A percentile compares a stretch with the other conserved stretches of the same genome.
phyloP scores from a whole-genome alignment of 2,329 filamentous ascomycete genomes.

The Colletotrichum destructivum region DNA sequence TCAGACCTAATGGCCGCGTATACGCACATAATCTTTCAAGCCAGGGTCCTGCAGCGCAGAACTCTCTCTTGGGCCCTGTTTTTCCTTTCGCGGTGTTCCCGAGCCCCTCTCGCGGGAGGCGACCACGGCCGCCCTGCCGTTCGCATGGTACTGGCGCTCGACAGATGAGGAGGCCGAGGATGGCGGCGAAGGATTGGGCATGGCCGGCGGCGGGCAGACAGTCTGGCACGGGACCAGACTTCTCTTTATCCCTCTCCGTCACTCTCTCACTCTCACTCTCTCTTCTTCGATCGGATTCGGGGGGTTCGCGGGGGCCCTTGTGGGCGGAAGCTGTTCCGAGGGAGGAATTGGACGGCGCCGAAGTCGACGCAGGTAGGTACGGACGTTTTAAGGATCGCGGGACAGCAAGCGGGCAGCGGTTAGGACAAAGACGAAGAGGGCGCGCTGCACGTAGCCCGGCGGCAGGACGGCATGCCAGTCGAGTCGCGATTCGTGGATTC shows the following conservation, averaged over 20 bases:
- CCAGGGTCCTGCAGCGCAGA: slow-evolving; percentile 81
- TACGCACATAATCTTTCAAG: slow-evolving; percentile 83
- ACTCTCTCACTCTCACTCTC: too few species aligned
- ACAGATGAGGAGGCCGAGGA: slow-evolving; percentile 46
- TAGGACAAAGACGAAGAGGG: slow-evolving; percentile 26
- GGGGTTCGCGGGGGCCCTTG: slow-evolving; percentile 11
- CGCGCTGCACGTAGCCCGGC: slow-evolving; percentile 37
- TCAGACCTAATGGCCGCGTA: not conserved
- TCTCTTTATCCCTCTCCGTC: not conserved
- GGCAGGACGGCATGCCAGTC: slow-evolving; percentile 41
- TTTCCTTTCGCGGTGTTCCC: slow-evolving; percentile 75
- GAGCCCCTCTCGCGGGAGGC: slow-evolving; percentile 63
- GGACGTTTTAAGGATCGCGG: not conserved
- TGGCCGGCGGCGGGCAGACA: slow-evolving; percentile 46
- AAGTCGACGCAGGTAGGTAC: not conserved
- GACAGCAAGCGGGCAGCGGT: slow-evolving; percentile 18
- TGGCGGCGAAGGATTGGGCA: slow-evolving; percentile 53
- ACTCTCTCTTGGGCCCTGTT: slow-evolving; percentile 67
- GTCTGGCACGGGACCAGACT: slow-evolving; percentile 14
- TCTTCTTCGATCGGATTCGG: slow-evolving; percentile 5
- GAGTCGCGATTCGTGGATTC: slow-evolving; percentile 3
- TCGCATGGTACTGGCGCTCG: slow-evolving; percentile 59
- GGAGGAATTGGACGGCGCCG: not conserved
- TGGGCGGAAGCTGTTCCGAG: slow-evolving; percentile 14
- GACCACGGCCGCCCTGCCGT: slow-evolving; percentile 59